These are phyloP conservation scores for Posidonia oceanica DNA, from an alignment of 116 monocot genomes.

Conservation along the genomic window DNA sequence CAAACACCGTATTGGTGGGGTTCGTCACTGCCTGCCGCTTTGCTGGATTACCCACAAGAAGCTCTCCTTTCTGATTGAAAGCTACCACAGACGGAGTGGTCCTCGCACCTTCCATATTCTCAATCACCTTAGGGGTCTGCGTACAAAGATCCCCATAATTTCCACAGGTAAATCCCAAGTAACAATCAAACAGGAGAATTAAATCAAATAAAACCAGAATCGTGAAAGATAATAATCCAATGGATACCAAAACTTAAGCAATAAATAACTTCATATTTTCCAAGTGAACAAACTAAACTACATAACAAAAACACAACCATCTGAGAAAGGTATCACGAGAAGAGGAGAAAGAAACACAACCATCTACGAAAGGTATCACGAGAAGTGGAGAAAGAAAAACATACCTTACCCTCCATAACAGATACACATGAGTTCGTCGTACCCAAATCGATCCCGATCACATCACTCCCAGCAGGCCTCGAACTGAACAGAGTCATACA, in stretches of 20 bases:
- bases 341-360: background rate
- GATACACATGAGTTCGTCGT: slow-evolving; percentile 31
- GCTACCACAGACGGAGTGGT: slow-evolving; percentile 36
- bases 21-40: slow-evolving; percentile 36
- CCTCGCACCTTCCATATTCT: slow-evolving; percentile 33
- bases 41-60: slow-evolving; percentile 35
- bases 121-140: slow-evolving; percentile 31
- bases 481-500: slow-evolving; percentile 7
- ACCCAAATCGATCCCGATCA: slow-evolving; percentile 27
- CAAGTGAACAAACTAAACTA: no score
- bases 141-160: background rate
- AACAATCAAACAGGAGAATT: background rate
- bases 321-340: background rate
- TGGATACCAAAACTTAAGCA: background rate
- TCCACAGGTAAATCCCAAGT: background rate
- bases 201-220: background rate
- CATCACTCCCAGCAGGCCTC: slow-evolving; percentile 16
- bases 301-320: background rate
- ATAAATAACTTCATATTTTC: no score
- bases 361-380: background rate
- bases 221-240: background rate
- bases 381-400: background rate
- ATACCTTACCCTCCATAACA: slow-evolving; percentile 29
- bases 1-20: slow-evolving; percentile 26
- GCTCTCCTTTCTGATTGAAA: slow-evolving; percentile 32